These are phyloP conservation scores for Cucurbita moschata DNA, from an alignment of 306 rosid species.

Conservation along the genomic window DNA sequence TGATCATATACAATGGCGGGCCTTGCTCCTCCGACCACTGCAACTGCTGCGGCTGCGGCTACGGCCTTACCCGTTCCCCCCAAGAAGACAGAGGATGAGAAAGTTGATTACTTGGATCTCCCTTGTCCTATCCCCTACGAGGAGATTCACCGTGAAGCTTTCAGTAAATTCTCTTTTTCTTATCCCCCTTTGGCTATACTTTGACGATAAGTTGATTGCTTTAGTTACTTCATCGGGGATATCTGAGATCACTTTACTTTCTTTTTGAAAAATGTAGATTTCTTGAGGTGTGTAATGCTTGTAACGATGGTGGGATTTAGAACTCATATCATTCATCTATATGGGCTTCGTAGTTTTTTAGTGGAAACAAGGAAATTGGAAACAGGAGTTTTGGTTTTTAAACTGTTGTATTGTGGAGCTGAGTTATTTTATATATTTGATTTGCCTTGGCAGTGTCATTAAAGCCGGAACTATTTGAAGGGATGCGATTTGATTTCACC, in stretches of 20 bases:
- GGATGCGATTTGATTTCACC: slow-evolving; percentile 89
- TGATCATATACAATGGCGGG: slow-evolving; percentile 20
- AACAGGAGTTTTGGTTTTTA: background rate
- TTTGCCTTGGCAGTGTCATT: slow-evolving; percentile 57
- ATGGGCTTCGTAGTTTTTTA: background rate
- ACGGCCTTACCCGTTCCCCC: background rate
- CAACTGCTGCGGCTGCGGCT: slow-evolving; percentile 13
- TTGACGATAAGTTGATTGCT: background rate
- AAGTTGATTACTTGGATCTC: slow-evolving; percentile 62
- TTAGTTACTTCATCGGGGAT: background rate
- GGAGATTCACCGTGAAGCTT: slow-evolving; percentile 94
- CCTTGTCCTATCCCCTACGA: slow-evolving; percentile 91
- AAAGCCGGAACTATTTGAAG: slow-evolving; percentile 91
- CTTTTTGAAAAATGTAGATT: background rate
- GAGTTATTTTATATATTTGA: background rate
- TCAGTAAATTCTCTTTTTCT: slow-evolving; percentile 37
- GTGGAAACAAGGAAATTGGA: background rate
- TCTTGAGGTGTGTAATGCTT: background rate
- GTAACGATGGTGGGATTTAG: background rate
- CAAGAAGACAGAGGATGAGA: slow-evolving; percentile 26
- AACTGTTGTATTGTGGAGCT: background rate
- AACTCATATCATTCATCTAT: no score
- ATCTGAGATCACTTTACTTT: background rate
- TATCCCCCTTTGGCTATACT: background rate
- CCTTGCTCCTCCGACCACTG: slow-evolving; percentile 20